A percentile compares a stretch with the other conserved stretches of the same genome.
These are phyloP conservation scores for Penicillium coffeae DNA, from an alignment of 495 filamentous ascomycete species.

Conservation along the genomic window DNA sequence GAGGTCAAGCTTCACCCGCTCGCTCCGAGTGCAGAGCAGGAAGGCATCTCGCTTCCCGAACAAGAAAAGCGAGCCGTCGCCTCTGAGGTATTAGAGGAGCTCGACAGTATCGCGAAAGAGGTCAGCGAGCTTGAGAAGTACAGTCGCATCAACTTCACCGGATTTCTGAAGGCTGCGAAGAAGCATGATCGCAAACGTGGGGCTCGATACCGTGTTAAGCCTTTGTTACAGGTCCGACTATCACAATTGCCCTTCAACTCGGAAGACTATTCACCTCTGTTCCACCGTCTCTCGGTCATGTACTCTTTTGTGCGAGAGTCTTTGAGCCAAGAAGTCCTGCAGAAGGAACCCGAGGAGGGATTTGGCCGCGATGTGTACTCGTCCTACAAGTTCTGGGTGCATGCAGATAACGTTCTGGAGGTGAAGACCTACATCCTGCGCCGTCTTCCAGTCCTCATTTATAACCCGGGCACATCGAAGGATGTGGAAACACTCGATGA, in stretches of 20 bases:
- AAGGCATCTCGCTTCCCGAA: slow-evolving; percentile 29
- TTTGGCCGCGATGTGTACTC: slow-evolving; percentile 65
- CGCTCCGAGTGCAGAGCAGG: slow-evolving; percentile 27
- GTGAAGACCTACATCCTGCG: slow-evolving; percentile 93
- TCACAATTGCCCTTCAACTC: slow-evolving; percentile 88
- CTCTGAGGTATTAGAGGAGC: slow-evolving; percentile 67
- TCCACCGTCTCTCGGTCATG: slow-evolving; percentile 87
- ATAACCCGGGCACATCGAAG: slow-evolving; percentile 80
- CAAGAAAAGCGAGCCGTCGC: slow-evolving; percentile 50
- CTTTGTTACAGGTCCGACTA: slow-evolving; percentile 84
- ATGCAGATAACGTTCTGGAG: slow-evolving; percentile 89
- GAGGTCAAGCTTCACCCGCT: slow-evolving; percentile 50
- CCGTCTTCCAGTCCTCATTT: slow-evolving; percentile 83
- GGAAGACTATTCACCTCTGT: slow-evolving; percentile 85
- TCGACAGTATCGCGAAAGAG: slow-evolving; percentile 84
- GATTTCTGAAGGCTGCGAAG: slow-evolving; percentile 95
- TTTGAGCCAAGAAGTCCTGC: slow-evolving; percentile 52
- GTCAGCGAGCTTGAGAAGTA: slow-evolving; percentile 92
- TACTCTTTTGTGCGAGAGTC: slow-evolving; percentile 89
- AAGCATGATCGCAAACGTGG: slow-evolving; percentile 94
- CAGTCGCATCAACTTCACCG: slow-evolving; percentile 94
- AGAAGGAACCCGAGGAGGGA: slow-evolving; percentile 38
- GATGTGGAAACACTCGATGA: slow-evolving; percentile 72
- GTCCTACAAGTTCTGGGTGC: slow-evolving; percentile 98
- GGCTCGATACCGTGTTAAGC: slow-evolving; percentile 76